Evolutionary conservation across 768 basidiomycete species (phyloP), one percentile per base, ranked within the genome.

Genomic region (Boletus subparvulus): DNA sequence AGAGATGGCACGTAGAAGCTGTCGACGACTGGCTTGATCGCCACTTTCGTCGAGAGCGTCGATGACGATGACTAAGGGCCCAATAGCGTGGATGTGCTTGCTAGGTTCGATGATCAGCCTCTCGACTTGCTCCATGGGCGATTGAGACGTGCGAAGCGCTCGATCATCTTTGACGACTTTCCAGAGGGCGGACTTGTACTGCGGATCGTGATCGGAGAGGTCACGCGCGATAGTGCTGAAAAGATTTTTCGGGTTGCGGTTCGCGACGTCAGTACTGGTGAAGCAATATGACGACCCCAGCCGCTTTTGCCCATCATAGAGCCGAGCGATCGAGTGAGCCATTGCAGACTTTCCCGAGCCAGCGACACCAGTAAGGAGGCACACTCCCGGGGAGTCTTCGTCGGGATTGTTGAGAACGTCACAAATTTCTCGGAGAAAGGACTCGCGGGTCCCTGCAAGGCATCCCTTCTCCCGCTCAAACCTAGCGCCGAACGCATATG

Each of bases 11-110:
- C 16, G 3, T 6, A 74, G 61, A 24, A 72, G 53, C 3, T 39
- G 36, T n/a, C 35, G 37, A 9, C 62, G 63, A 39, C 19, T 4
- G 9, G n/a, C 37, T 13, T n/a, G 19, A 19, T 63, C 41, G 4
- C 56, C 60, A 37, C 63, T 62, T 28, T 61, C 59, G 41, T 70
- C 67, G 14, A 72, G 55, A 7, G 52, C 69, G 44, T 74, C 73
- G 9, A 73, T 61, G 42, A 74, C 60, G 19, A 72, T 55, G 14
- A 72, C 47, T 4, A 73, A 49, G 9, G 71, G 72, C 2, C 66
- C 64, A 32, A 62, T 26, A 14, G 51, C 37, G 12, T 55, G 54
- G 13, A 69, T 17, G 7, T 50, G 26, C 28, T 37, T 11, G 9
- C 60, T 56, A 10, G 70, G 69, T 32, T 19, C 40, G 8, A 71